Base-by-base conservation (phyloP, 805 yeast genomes). In the Candida chauliodis region DNA sequence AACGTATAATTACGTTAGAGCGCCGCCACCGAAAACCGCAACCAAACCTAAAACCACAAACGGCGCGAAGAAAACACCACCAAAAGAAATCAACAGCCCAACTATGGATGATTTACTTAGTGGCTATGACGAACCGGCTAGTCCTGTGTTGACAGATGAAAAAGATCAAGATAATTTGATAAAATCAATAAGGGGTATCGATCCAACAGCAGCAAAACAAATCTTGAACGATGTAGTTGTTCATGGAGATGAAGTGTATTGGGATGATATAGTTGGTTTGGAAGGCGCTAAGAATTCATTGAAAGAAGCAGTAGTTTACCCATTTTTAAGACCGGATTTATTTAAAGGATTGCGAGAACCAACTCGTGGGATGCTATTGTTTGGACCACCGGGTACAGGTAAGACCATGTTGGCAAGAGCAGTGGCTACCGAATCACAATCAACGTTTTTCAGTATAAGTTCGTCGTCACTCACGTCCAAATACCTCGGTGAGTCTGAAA, bases 341-440 rank as follows among this genome's bases (percentile, higher is more conserved):
- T 93, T 91, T 56, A 76, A 78, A 42, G 98, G 97, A 0, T 65
- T 91, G 37, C 71, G 97, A 49, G 97, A 90, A 62, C 98, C 98
- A 0, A 90, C 95, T 0, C 67, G 95, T 42, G 98, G 98, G n/a
- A 88, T 93, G 95, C 69, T 91, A 15, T 63, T 91, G 29, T 91
- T 89, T 66, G 99, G 99, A 0, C 98, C 99, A 2, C 97, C 98
- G 0, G 99, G 99, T n/a, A 91, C 98, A 0, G 98, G 98, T 40
- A 91, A 93, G 55, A 90, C 97, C 1, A 90, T 91, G 98, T 73
- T 91, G 48, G 97, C 97, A 0, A 72, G 96, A 46, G 96, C 98
- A 0, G 97, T 93, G 2, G 98, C 97, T 2, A 86, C 95, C 2
- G 98, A 93, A 64, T 84, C 96, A 6, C 81, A 84, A 43, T 87